A percentile compares a stretch with the other conserved stretches of the same genome.
These are phyloP conservation scores for Caloboletus firmus DNA, from an alignment of 1,284 basidiomycete species.

Conservation along the genomic window DNA sequence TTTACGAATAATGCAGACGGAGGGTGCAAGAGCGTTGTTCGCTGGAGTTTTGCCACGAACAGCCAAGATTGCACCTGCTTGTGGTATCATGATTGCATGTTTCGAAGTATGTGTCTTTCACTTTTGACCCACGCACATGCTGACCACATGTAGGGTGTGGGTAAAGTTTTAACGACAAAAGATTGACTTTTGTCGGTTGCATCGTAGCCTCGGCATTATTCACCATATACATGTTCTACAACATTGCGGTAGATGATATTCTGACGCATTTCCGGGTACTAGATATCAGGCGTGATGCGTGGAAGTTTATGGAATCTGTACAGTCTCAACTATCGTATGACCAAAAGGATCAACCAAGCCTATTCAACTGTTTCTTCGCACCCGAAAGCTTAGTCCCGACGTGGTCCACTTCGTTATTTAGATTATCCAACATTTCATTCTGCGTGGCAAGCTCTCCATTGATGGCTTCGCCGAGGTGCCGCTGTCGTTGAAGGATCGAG, in stretches of 20 bases:
- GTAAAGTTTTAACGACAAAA: slow-evolving; percentile 44
- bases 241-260: slow-evolving; percentile 16
- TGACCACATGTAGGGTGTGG: slow-evolving; percentile 49
- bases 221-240: slow-evolving; percentile 25
- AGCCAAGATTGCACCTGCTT: slow-evolving; percentile 97
- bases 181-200: slow-evolving; percentile 18
- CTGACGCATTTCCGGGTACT: slow-evolving; percentile 9
- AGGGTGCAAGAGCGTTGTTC: slow-evolving; percentile 80
- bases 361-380: slow-evolving; percentile 81
- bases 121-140: background rate
- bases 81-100: slow-evolving; percentile 95
- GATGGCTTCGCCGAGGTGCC: slow-evolving; percentile 87
- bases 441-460: slow-evolving; percentile 81
- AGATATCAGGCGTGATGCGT: slow-evolving; percentile 1
- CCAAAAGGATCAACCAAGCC: slow-evolving; percentile 48
- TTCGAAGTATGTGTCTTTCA: slow-evolving; percentile 68
- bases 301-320: slow-evolving; percentile 26
- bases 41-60: slow-evolving; percentile 86
- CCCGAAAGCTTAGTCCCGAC: slow-evolving; percentile 75
- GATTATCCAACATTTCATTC: slow-evolving; percentile 82
- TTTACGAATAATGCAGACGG: slow-evolving; percentile 69
- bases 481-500: slow-evolving; percentile 82
- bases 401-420: slow-evolving; percentile 72
- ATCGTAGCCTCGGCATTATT: slow-evolving; percentile 1
- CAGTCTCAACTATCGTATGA: slow-evolving; percentile 8